Percentiles rank a stretch among this genome's conserved stretches.
Conservation (phyloP, 441 rosid genomes). For the Pelargonium fulgidum region DNA sequence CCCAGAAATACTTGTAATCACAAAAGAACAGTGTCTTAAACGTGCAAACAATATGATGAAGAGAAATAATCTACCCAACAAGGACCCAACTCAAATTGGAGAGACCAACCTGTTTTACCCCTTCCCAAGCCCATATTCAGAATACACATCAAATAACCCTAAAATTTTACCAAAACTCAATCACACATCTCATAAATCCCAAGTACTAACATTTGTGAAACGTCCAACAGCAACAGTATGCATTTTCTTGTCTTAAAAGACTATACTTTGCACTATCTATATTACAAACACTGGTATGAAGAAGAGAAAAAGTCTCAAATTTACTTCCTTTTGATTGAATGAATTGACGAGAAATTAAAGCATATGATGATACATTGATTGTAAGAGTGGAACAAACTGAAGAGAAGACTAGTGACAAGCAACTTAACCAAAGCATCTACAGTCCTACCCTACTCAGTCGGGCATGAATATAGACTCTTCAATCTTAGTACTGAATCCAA, state of each 20-base stretch:
- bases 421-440: background rate
- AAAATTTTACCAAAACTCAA: background rate
- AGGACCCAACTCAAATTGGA: background rate
- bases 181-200: background rate
- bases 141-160: background rate
- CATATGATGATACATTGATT: background rate
- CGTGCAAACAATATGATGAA: background rate
- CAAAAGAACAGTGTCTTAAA: background rate
- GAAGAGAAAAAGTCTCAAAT: background rate
- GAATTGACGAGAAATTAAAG: background rate
- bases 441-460: too few species aligned
- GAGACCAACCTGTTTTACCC: background rate
- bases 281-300: background rate
- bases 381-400: background rate
- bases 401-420: background rate
- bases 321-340: background rate
- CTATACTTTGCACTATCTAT: background rate
- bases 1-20: background rate
- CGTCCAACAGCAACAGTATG: background rate
- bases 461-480: background rate
- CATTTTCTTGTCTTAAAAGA: background rate
- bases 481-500: background rate
- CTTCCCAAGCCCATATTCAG: background rate
- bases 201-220: background rate
- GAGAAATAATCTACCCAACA: background rate